Conservation (phyloP, 805 yeast species). For the Saturnispora dispora region DNA sequence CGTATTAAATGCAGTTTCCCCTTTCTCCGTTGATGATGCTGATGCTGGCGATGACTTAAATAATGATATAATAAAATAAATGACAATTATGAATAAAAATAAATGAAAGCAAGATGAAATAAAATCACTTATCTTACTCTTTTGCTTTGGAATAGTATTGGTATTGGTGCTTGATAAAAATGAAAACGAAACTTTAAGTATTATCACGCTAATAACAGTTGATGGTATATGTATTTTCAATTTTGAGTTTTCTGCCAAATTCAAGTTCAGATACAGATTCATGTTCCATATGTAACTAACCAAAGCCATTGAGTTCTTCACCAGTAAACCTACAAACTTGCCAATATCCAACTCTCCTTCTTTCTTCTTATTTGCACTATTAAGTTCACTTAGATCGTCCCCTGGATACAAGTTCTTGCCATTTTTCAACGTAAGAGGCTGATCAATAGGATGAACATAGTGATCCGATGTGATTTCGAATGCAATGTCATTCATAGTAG, state of each 20-base stretch:
- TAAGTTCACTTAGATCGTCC: not conserved
- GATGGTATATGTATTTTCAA: constrained; percentile 24
- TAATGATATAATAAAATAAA: not conserved
- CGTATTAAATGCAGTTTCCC: constrained; percentile 2
- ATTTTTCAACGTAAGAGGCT: constrained; percentile 18
- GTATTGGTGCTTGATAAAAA: not conserved
- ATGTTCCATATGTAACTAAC: constrained; percentile 20
- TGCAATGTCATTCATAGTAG: constrained; percentile 20
- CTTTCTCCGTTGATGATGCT: not conserved
- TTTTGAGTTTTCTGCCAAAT: constrained; percentile 15
- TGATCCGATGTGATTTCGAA: constrained; percentile 20
- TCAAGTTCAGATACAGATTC: constrained; percentile 22
- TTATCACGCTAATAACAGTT: constrained; percentile 9
- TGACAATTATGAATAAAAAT: not conserved
- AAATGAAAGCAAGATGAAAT: not conserved
- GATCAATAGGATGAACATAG: constrained; percentile 26
- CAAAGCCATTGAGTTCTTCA: constrained; percentile 6
- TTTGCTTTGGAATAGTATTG: not conserved
- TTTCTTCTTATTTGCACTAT: not conserved
- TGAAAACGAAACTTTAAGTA: constrained; percentile 11
- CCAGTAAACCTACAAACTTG: constrained; percentile 8
- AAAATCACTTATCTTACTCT: not conserved
- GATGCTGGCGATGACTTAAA: not conserved
- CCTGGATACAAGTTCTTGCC: constrained; percentile 13
- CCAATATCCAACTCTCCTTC: constrained; percentile 13